A percentile compares a stretch with the other conserved stretches of the same genome.
phyloP scores from a whole-genome alignment of 1,284 basidiomycete species.

The Ganoderma lingzhi region DNA sequence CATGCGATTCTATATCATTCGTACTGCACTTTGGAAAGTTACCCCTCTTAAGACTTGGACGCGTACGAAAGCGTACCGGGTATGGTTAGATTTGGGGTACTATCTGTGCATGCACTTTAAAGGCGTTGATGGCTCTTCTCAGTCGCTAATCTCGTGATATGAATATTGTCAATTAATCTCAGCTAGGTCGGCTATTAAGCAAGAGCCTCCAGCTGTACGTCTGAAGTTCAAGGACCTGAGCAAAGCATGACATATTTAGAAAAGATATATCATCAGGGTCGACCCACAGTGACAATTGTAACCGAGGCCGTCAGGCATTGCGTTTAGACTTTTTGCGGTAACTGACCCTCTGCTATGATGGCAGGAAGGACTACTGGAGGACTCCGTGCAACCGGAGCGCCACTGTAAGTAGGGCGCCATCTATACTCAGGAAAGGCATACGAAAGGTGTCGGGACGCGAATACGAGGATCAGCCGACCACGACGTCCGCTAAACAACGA shows the following conservation, averaged over 20 bases:
- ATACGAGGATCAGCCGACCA: neutral
- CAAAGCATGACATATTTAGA: neutral
- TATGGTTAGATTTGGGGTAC: neutral
- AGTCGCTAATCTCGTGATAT: neutral
- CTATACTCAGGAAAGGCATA: slow-evolving; percentile 6
- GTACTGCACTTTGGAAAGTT: neutral
- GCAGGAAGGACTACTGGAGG: neutral
- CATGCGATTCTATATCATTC: neutral
- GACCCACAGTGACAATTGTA: neutral
- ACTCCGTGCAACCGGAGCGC: neutral
- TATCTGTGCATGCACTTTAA: neutral
- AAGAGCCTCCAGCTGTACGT: too few species aligned
- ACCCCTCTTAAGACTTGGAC: neutral
- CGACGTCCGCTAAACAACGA: neutral
- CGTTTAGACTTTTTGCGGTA: slow-evolving; percentile 10
- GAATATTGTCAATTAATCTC: neutral
- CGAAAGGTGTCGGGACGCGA: slow-evolving; percentile 1
- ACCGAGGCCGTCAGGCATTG: neutral
- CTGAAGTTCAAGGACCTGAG: neutral
- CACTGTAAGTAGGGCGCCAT: neutral
- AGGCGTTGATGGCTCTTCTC: neutral
- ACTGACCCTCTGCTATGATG: neutral
- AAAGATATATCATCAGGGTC: neutral
- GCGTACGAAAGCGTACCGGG: neutral
- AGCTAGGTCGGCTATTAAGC: neutral